Conservation (phyloP, 192 early-diverging fungal genomes). For the Chytriomyces sp. region DNA sequence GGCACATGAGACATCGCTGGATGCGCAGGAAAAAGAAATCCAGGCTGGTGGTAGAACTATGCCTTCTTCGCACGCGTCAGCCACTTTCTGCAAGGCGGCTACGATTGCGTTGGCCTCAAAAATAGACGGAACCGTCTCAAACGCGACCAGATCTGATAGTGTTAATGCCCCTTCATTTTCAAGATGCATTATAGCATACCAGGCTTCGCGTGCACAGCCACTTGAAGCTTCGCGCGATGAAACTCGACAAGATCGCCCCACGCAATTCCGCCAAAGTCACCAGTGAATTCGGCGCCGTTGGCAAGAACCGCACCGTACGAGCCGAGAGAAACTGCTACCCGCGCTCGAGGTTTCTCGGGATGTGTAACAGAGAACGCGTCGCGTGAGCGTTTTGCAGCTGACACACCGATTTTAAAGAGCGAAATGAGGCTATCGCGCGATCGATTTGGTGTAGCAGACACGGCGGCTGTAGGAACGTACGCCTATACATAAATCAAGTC, state of each 20-base stretch:
- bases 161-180: neutral
- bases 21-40: slow-evolving; percentile 61
- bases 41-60: slow-evolving; percentile 45
- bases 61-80: neutral
- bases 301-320: slow-evolving; percentile 67
- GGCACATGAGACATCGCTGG: slow-evolving; percentile 35
- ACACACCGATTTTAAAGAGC: slow-evolving; percentile 5
- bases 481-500: too few species aligned
- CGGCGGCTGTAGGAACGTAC: slow-evolving; percentile 7
- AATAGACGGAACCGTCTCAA: slow-evolving; percentile 71
- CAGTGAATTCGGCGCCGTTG: slow-evolving; percentile 68
- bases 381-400: neutral
- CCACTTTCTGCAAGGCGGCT: neutral
- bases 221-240: slow-evolving; percentile 50
- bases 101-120: slow-evolving; percentile 58
- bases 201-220: slow-evolving; percentile 15
- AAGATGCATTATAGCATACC: slow-evolving; percentile 21
- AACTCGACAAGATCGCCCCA: slow-evolving; percentile 52
- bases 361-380: neutral
- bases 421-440: neutral
- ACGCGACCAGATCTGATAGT: slow-evolving; percentile 60
- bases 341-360: slow-evolving; percentile 24
- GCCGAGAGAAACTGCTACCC: slow-evolving; percentile 62
- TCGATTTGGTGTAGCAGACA: neutral
- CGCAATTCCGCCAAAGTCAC: slow-evolving; percentile 52